Conservation (phyloP, 202 grass and related monocot genomes). For the Setaria italica region DNA sequence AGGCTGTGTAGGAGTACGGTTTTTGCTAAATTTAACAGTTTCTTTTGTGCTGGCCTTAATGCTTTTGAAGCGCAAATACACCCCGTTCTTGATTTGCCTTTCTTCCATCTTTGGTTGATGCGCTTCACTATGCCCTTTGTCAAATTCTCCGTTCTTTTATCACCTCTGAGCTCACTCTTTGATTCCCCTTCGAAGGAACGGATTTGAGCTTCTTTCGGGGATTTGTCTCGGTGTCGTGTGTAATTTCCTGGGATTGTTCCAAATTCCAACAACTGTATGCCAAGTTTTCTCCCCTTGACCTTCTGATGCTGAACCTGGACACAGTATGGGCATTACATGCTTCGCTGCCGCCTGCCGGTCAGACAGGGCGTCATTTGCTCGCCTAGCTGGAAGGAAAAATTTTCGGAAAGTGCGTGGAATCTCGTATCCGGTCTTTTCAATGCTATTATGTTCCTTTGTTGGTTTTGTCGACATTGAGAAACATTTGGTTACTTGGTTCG, state of each 20-base stretch:
- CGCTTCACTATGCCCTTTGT: not conserved
- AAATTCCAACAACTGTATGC: conserved; percentile 1
- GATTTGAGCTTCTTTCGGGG: not conserved
- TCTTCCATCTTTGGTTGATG: conserved; percentile 7
- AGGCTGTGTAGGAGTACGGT: conserved; percentile 11
- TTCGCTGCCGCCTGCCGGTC: not conserved
- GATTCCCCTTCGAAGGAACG: too few relatives aligned
- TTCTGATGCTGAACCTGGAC: conserved; percentile 11
- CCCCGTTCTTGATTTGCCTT: conserved; percentile 24
- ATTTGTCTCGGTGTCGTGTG: not conserved
- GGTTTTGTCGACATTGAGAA: not conserved
- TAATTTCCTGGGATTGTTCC: not conserved
- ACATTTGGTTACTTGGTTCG: not conserved
- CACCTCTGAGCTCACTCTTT: not conserved
- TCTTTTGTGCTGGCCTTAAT: not conserved
- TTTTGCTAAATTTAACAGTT: conserved; percentile 22
- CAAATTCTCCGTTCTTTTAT: not conserved
- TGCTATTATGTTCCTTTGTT: not conserved
- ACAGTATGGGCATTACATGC: conserved; percentile 15
- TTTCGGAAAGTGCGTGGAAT: not conserved
- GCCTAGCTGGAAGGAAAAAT: not conserved
- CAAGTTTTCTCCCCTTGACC: not conserved
- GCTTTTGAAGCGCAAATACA: not conserved
- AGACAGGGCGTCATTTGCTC: not conserved
- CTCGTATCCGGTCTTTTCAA: not conserved